Evolutionary conservation across 345 rosid species (phyloP).

Genomic region (Hevea brasiliensis): DNA sequence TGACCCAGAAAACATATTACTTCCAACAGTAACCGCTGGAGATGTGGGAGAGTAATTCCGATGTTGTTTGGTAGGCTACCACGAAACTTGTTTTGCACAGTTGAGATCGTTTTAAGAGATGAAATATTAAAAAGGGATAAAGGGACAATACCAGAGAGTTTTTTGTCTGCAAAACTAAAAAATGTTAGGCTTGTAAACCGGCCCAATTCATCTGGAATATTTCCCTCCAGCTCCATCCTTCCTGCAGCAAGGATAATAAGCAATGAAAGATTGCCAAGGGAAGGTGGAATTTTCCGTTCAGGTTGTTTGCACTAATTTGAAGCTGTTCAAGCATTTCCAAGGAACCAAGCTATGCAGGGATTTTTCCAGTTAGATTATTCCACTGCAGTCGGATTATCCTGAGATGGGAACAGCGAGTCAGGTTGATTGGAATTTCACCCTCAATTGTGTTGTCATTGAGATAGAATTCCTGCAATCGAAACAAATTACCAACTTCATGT

Average conservation of each 20-base stretch:
- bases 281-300: constrained; percentile 22
- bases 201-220: constrained; percentile 16
- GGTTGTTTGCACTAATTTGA: constrained; percentile 4
- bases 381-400: neutral
- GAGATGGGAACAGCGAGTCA: constrained; percentile 9
- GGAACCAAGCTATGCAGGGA: constrained; percentile 18
- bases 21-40: neutral
- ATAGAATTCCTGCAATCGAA: constrained; percentile 5
- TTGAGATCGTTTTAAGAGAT: neutral
- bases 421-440: constrained; percentile 5
- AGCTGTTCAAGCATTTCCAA: constrained; percentile 15
- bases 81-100: neutral
- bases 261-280: constrained; percentile 16
- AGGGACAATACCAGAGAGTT: constrained; percentile 20
- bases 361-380: constrained; percentile 11
- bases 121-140: constrained; percentile 23
- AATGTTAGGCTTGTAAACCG: neutral
- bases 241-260: neutral
- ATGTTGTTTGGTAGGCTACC: constrained; percentile 14
- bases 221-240: neutral
- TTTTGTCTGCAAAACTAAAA: neutral
- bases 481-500: constrained; percentile 2
- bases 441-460: neutral
- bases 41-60: constrained; percentile 15
- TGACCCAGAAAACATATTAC: constrained; percentile 22